Conservation (phyloP, 2,329 filamentous ascomycete species). For the Dendryphion nanum region DNA sequence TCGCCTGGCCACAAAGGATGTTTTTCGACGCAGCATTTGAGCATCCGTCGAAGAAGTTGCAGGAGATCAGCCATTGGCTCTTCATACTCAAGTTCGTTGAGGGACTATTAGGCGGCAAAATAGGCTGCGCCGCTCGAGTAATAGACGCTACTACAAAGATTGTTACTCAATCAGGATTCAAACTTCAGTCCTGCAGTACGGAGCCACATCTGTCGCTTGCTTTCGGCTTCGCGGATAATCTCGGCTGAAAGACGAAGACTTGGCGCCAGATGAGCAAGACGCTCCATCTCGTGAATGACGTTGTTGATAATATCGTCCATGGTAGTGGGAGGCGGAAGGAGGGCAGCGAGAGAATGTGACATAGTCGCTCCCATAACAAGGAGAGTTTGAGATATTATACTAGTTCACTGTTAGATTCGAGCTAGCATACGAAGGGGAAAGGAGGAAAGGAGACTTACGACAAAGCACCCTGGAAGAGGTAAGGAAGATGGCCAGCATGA, state of each 20-base stretch:
- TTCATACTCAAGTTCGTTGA: no score
- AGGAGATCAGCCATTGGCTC: no score
- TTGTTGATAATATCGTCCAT: constrained; percentile 76
- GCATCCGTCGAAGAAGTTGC: no score
- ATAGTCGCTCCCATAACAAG: constrained; percentile 83
- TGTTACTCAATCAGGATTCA: constrained; percentile 32
- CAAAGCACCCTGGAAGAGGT: constrained; percentile 80
- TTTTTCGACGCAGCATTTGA: no score
- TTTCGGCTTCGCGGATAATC: constrained; percentile 74
- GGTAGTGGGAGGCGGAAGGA: constrained; percentile 57
- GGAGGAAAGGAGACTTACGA: constrained; percentile 32
- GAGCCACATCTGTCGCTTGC: constrained; percentile 63
- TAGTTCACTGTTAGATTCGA: constrained; percentile 35
- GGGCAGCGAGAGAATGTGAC: constrained; percentile 67
- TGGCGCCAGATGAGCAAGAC: constrained; percentile 71
- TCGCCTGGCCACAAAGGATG: no score
- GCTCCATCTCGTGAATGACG: constrained; percentile 72
- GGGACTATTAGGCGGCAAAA: no score
- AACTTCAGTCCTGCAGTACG: constrained; percentile 40
- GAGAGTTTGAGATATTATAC: constrained; percentile 77
- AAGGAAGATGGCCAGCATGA: constrained; percentile 80
- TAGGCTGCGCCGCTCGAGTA: no score
- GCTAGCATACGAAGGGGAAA: neutral
- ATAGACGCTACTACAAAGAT: no score
- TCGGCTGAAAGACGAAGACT: constrained; percentile 75